These are phyloP conservation scores for Hygrocybe punicea DNA, from an alignment of 768 basidiomycete species.

Conservation along the genomic window DNA sequence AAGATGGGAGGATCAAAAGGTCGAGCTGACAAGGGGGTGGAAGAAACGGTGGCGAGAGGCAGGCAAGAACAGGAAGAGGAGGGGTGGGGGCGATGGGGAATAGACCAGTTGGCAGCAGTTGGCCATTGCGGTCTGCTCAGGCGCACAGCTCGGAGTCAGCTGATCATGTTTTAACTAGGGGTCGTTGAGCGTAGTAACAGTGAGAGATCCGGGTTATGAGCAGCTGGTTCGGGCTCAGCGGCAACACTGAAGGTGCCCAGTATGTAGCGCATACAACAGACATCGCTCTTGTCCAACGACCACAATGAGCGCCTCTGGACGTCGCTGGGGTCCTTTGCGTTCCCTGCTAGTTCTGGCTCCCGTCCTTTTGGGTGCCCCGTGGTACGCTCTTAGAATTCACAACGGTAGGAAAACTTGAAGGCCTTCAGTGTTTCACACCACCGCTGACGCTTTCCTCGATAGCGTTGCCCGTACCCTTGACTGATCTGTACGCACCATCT, in stretches of 20 bases:
- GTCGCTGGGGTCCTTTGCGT: constrained; percentile 54
- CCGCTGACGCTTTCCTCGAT: not conserved
- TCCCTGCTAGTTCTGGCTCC: constrained; percentile 56
- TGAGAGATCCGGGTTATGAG: not conserved
- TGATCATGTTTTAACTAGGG: not conserved
- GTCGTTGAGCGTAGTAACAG: not conserved
- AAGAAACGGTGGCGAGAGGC: constrained; percentile 75
- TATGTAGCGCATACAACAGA: not conserved
- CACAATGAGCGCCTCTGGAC: constrained; percentile 2
- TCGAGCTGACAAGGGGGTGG: constrained; percentile 70
- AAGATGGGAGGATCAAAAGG: constrained; percentile 68
- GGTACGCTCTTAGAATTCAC: constrained; percentile 48
- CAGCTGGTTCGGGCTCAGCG: not conserved
- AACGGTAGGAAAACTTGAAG: constrained; percentile 40
- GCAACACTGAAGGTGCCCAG: not conserved
- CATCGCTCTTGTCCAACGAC: not conserved
- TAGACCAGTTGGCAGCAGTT: not conserved
- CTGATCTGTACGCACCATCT: constrained; percentile 44
- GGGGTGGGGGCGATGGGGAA: constrained; percentile 37
- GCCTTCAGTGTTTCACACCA: constrained; percentile 2
- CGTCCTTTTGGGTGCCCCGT: constrained; percentile 49
- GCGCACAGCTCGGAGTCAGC: not conserved
- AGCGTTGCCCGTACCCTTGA: constrained; percentile 60
- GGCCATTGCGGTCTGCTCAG: not conserved
- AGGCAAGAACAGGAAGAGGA: constrained; percentile 57